These are phyloP conservation scores for Tetracentron sinense DNA, from an alignment of 164 flowering plant species.

Conservation along the genomic window DNA sequence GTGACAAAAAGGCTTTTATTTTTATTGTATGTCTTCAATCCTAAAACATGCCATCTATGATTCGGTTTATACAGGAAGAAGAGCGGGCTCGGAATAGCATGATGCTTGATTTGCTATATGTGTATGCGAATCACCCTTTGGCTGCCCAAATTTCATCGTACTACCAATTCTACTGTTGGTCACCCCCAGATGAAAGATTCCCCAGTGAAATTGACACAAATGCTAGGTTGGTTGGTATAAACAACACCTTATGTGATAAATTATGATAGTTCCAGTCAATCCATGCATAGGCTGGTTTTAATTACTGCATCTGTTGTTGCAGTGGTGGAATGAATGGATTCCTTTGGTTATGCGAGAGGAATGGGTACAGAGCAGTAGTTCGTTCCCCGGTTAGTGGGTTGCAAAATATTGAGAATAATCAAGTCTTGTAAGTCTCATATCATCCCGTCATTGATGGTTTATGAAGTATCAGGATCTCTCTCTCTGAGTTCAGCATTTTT, in stretches of 20 bases:
- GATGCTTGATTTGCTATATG: constrained; percentile 81
- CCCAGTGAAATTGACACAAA: constrained; percentile 40
- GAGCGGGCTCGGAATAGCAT: constrained; percentile 70
- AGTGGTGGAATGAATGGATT: constrained; percentile 97
- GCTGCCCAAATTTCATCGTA: constrained; percentile 40
- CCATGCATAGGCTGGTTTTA: not conserved
- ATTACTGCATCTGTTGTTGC: constrained; percentile 19
- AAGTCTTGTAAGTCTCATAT: constrained; percentile 56
- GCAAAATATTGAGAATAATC: constrained; percentile 43
- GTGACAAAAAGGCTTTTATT: no score
- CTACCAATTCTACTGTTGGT: constrained; percentile 27
- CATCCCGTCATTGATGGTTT: constrained; percentile 2
- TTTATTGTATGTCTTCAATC: constrained; percentile 2
- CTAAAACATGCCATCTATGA: constrained; percentile 2
- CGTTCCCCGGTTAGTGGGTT: constrained; percentile 66
- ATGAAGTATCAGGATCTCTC: not conserved
- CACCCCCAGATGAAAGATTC: constrained; percentile 30
- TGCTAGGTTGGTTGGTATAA: constrained; percentile 54
- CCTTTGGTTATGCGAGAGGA: constrained; percentile 68
- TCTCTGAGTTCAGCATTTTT: not conserved
- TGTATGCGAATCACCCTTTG: constrained; percentile 51
- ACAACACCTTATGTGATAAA: not conserved
- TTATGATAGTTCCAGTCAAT: constrained; percentile 1
- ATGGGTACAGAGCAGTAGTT: constrained; percentile 35
- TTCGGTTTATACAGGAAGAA: constrained; percentile 53